Base-by-base conservation (phyloP, 768 basidiomycete genomes). In the Leccinum boreale region DNA sequence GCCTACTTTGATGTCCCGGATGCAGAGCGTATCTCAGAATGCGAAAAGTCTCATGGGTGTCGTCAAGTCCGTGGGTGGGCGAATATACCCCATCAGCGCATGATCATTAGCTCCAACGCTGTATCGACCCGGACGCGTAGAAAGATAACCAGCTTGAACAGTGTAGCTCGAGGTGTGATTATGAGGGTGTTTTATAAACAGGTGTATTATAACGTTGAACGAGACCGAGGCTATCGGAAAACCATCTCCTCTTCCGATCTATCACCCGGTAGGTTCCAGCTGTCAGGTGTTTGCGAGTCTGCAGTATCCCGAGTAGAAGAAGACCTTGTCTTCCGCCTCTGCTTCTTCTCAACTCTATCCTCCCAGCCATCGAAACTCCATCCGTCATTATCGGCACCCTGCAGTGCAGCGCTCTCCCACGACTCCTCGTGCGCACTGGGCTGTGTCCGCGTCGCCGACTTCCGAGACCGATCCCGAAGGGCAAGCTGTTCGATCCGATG, bases 351-450 rank as follows among this genome's bases (percentile, higher is more conserved):
- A 7, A 54, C 45, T 24, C 23, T 49, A 48, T 42, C 52, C 21
- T 57, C 58, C 84, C 84, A 85, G 15, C 76, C 66, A 52, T 79
- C 75, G 56, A 86, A 86, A 31, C 74, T 75, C 78, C 80, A 83
- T 1, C 70, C 72, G 36, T 80, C 78, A 29, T 73, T 68, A 10
- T 65, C 62, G 0, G 62, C 59, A 3, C 71, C 60, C 29, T 70
- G 60, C 29, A 75, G 56, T 0, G 69, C 67, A 21, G 67, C 62
- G 5, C 64, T 62, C 62, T 84, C 85, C 86, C 85, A 87, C 6
- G 67, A 48, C 55, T 65, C 63, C 51, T 55, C 67, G 33, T 65
- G 59, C 1, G 64, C 57, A 24, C 55, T 59, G 0, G 55, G 48
- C 50, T 29, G n/a, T 15, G 50, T 50, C 42, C 42, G n/a, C 42